Evolutionary conservation across 345 rosid species (phyloP).

Genomic region (Sisymbrium altissimum): DNA sequence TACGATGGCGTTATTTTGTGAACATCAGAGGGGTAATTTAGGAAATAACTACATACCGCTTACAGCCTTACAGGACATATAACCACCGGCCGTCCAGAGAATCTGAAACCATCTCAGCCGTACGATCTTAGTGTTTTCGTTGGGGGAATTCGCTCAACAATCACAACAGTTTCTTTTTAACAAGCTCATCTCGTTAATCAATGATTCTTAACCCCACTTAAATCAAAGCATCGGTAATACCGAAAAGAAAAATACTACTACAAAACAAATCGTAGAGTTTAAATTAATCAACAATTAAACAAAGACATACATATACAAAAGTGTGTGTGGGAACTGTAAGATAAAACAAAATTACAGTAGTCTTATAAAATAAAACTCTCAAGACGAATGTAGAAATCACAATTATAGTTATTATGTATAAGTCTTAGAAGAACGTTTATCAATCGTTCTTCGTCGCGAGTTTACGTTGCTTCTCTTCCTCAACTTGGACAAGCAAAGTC

Average conservation of each 20-base stretch:
- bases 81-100: background rate
- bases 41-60: background rate
- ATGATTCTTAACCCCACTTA: background rate
- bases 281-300: background rate
- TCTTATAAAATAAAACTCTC: background rate
- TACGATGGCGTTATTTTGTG: conserved; percentile 22
- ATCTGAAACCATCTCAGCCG: conserved; percentile 9
- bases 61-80: background rate
- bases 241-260: background rate
- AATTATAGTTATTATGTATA: background rate
- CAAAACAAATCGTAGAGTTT: background rate
- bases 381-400: background rate
- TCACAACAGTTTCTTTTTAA: background rate
- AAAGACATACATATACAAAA: background rate
- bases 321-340: background rate
- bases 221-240: background rate
- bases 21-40: conserved; percentile 33
- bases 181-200: background rate
- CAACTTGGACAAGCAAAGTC: conserved; percentile 79
- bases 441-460: conserved; percentile 1
- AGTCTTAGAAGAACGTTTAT: background rate
- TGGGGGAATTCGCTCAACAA: background rate
- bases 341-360: background rate
- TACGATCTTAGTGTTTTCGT: background rate
- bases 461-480: conserved; percentile 42